Conservation (phyloP, 163 green algal species). For the Prototheca cutis region DNA sequence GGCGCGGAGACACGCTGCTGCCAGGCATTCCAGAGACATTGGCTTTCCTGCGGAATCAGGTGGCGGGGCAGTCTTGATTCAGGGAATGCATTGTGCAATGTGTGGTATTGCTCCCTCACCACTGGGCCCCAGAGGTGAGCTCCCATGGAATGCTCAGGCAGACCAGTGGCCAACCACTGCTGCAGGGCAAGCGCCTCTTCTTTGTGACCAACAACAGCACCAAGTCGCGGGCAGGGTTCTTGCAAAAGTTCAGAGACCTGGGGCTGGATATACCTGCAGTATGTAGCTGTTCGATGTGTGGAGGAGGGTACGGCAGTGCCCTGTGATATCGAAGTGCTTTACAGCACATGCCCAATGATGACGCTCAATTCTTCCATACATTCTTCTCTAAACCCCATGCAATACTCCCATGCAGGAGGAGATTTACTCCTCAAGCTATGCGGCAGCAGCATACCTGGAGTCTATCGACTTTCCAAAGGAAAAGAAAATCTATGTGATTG, state of each 20-base stretch:
- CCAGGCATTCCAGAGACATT: constrained; percentile 93
- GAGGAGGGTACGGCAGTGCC: not conserved
- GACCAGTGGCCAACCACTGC: too few species aligned
- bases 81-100: too few species aligned
- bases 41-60: constrained; percentile 71
- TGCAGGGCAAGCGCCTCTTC: constrained; percentile 88
- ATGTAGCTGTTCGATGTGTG: constrained; percentile 37
- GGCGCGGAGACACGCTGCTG: constrained; percentile 91
- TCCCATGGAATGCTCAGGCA: too few species aligned
- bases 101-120: too few species aligned
- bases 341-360: not conserved
- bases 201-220: constrained; percentile 99
- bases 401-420: constrained; percentile 93
- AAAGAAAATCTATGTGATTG: constrained; percentile 96
- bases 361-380: not conserved
- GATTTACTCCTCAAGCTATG: constrained; percentile 98
- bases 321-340: not conserved
- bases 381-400: too few species aligned
- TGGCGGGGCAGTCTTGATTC: too few species aligned
- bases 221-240: constrained; percentile 90
- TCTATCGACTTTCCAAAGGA: constrained; percentile 81
- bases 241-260: constrained; percentile 90
- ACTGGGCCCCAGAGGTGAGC: too few species aligned
- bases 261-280: constrained; percentile 69
- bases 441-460: constrained; percentile 92